Evolutionary conservation across 345 rosid species (phyloP).

Genomic region (Microthlaspi erraticum): DNA sequence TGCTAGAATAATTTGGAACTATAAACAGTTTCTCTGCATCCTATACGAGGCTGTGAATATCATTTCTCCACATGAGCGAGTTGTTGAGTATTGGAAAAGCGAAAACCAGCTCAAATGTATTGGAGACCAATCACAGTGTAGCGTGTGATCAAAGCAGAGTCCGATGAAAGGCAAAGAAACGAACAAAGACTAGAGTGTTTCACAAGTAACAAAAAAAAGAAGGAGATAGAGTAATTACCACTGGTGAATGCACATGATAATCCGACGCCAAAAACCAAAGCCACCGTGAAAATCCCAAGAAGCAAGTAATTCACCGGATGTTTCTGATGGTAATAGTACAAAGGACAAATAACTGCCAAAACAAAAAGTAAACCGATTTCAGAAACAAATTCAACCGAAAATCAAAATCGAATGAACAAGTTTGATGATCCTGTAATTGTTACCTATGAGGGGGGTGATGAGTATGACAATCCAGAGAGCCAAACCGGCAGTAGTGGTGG

Average conservation of each 20-base stretch:
- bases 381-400: not conserved
- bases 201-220: slow-evolving; percentile 4
- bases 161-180: slow-evolving; percentile 26
- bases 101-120: slow-evolving; percentile 29
- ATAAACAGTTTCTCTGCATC: not conserved
- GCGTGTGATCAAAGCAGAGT: slow-evolving; percentile 17
- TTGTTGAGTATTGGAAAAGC: slow-evolving; percentile 10
- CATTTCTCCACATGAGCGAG: not conserved
- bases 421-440: not conserved
- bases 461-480: slow-evolving; percentile 75
- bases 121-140: not conserved
- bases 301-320: slow-evolving; percentile 87
- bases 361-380: slow-evolving; percentile 8
- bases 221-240: slow-evolving; percentile 41
- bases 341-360: slow-evolving; percentile 68
- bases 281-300: slow-evolving; percentile 68
- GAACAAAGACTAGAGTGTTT: slow-evolving; percentile 25
- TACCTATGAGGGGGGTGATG: slow-evolving; percentile 69
- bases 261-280: slow-evolving; percentile 75
- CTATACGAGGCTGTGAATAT: not conserved
- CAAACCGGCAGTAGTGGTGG: slow-evolving; percentile 64
- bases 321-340: slow-evolving; percentile 78
- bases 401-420: not conserved
- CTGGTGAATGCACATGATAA: slow-evolving; percentile 80
- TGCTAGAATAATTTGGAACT: not conserved